These are phyloP conservation scores for Staphylotrichum longicolle DNA, from an alignment of 495 filamentous ascomycete genomes.

Conservation along the genomic window DNA sequence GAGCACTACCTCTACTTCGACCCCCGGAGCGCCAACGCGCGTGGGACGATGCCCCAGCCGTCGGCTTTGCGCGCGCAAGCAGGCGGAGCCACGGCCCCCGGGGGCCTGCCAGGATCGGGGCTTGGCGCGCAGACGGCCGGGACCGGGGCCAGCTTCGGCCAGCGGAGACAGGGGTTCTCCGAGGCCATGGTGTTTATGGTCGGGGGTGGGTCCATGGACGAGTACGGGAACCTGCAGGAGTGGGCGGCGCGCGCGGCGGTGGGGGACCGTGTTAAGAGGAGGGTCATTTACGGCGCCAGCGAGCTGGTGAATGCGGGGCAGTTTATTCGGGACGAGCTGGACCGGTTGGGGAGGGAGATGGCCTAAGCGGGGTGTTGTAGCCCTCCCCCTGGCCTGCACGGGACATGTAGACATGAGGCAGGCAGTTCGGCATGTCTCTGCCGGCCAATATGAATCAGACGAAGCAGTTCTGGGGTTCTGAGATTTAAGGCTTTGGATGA, in stretches of 20 bases:
- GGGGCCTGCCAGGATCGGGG: slow-evolving; percentile 44
- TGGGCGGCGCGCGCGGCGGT: slow-evolving; percentile 77
- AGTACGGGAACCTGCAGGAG: slow-evolving; percentile 96
- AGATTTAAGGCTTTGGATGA: background rate
- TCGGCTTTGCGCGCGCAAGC: slow-evolving; percentile 49
- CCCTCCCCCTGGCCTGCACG: background rate
- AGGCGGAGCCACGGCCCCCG: slow-evolving; percentile 35
- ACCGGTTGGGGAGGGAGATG: slow-evolving; percentile 63
- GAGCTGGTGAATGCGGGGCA: slow-evolving; percentile 87
- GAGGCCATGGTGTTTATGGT: slow-evolving; percentile 98
- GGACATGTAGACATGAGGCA: background rate
- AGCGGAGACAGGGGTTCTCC: slow-evolving; percentile 86
- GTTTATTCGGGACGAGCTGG: slow-evolving; percentile 79
- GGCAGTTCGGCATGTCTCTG: too few species aligned
- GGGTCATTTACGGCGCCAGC: slow-evolving; percentile 94
- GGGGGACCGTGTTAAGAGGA: slow-evolving; percentile 57
- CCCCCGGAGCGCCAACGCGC: slow-evolving; percentile 85
- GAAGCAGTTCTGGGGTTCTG: background rate
- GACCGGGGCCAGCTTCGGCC: slow-evolving; percentile 85
- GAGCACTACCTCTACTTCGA: slow-evolving; percentile 99
- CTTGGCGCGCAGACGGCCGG: slow-evolving; percentile 54
- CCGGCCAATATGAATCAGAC: background rate
- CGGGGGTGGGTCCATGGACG: slow-evolving; percentile 96
- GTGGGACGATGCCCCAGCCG: slow-evolving; percentile 84
- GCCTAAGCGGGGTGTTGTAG: slow-evolving; percentile 22